Evolutionary conservation across 1,139 yeast genomes (phyloP).

Genomic region (Scheffersomyces lignicola): DNA sequence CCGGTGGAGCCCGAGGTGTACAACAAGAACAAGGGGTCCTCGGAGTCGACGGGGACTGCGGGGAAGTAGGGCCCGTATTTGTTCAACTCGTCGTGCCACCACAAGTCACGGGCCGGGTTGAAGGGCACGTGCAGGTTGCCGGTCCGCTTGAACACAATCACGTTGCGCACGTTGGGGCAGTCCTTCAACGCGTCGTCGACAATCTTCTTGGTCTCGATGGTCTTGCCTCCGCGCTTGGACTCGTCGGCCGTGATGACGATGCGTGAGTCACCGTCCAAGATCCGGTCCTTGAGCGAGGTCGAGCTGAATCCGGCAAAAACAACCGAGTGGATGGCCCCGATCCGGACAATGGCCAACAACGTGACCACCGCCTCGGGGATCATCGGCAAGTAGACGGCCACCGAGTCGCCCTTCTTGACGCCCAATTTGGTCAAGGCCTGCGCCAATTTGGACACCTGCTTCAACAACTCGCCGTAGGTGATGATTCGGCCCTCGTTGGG

Average conservation of each 20-base stretch:
- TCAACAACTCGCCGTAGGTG: slow-evolving; percentile 70
- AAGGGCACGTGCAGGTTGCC: slow-evolving; percentile 68
- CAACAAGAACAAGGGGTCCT: slow-evolving; percentile 63
- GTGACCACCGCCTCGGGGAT: slow-evolving; percentile 79
- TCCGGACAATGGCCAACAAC: slow-evolving; percentile 69
- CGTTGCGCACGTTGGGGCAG: slow-evolving; percentile 68
- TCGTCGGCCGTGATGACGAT: slow-evolving; percentile 80
- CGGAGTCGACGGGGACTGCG: slow-evolving; percentile 59
- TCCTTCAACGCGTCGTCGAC: slow-evolving; percentile 77
- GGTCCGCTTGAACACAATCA: slow-evolving; percentile 72
- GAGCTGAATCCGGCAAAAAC: slow-evolving; percentile 84
- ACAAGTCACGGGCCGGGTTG: slow-evolving; percentile 61
- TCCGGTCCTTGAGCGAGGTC: slow-evolving; percentile 73
- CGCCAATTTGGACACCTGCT: slow-evolving; percentile 68
- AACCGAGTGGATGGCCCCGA: slow-evolving; percentile 83
- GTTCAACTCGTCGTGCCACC: slow-evolving; percentile 78
- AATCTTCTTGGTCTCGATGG: slow-evolving; percentile 77
- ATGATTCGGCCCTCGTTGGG: slow-evolving; percentile 61
- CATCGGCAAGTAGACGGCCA: slow-evolving; percentile 86
- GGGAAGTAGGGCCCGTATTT: slow-evolving; percentile 67
- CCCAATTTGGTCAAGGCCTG: slow-evolving; percentile 67
- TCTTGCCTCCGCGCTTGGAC: slow-evolving; percentile 79
- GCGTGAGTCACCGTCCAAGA: slow-evolving; percentile 72
- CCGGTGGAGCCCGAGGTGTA: slow-evolving; percentile 73
- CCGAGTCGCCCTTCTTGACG: slow-evolving; percentile 79